These are phyloP conservation scores for Suillus brevipes DNA, from an alignment of 768 basidiomycete species.

Conservation along the genomic window DNA sequence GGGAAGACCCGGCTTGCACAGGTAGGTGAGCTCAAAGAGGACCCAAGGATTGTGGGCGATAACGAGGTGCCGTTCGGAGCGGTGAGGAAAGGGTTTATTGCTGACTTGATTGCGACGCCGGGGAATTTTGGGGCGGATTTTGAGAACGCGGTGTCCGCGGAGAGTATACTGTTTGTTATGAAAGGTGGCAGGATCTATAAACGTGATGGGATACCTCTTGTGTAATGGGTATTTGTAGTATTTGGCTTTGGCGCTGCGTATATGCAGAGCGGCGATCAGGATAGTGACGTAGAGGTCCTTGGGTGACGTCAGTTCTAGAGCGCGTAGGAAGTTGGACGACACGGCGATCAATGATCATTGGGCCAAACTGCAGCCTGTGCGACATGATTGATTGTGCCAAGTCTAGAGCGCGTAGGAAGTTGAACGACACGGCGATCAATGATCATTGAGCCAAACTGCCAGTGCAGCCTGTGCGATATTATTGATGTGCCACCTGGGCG, in stretches of 20 bases:
- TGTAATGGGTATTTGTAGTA: conserved; percentile 6
- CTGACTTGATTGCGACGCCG: conserved; percentile 43
- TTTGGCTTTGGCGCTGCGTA: neutral
- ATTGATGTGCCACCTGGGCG: neutral
- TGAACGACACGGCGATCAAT: conserved; percentile 1
- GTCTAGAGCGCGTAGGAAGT: neutral
- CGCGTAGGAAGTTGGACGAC: neutral
- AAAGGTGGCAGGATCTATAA: conserved; percentile 54
- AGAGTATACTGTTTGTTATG: conserved; percentile 56
- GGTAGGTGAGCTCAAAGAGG: conserved; percentile 28
- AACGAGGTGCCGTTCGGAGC: conserved; percentile 58
- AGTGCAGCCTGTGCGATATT: neutral
- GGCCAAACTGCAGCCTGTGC: neutral
- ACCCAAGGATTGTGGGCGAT: conserved; percentile 38
- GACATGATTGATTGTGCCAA: too few species aligned
- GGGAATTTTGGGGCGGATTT: conserved; percentile 42
- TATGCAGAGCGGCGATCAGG: neutral
- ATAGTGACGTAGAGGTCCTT: neutral
- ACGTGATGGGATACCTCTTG: conserved; percentile 30
- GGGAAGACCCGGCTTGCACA: conserved; percentile 27
- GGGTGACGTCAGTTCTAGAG: neutral
- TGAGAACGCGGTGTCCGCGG: conserved; percentile 45
- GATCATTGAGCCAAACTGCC: too few species aligned
- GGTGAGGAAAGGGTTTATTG: conserved; percentile 55
- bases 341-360: conserved; percentile 4